Percentiles rank a stretch among this genome's conserved stretches.
phyloP scores from a whole-genome alignment of 495 filamentous ascomycete genomes.

The Cercophora scortea region DNA sequence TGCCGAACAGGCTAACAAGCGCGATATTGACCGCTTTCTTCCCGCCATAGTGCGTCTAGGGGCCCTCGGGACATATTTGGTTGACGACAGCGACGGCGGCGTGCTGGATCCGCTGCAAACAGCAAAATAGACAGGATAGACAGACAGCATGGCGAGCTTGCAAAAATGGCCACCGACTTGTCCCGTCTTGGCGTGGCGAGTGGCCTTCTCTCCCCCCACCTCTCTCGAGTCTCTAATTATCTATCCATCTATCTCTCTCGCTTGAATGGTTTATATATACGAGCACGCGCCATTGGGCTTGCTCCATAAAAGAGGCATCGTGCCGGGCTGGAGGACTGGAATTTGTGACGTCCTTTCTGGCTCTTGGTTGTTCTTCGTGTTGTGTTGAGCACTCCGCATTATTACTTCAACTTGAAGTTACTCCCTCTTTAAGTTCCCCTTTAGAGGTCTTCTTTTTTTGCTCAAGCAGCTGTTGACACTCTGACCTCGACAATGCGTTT shows the following conservation, averaged over 20 bases:
- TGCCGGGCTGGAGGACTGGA: no score
- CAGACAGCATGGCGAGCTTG: not conserved
- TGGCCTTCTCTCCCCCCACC: not conserved
- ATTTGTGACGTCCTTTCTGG: no score
- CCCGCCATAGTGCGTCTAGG: conserved; percentile 1
- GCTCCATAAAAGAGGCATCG: not conserved
- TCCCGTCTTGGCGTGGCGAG: conserved; percentile 6
- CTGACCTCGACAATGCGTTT: conserved; percentile 16
- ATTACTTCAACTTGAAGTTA: not conserved
- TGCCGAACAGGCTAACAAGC: conserved; percentile 22
- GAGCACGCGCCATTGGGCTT: not conserved
- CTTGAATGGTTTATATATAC: not conserved
- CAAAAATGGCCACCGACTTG: not conserved
- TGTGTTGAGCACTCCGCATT: not conserved
- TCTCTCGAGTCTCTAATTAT: no score
- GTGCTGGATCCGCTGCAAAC: not conserved
- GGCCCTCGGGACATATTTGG: not conserved
- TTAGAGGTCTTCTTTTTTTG: not conserved
- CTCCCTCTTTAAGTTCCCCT: not conserved
- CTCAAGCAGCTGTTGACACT: not conserved
- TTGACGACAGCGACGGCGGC: not conserved
- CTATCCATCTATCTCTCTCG: not conserved
- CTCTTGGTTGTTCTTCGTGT: not conserved
- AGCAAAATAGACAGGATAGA: not conserved
- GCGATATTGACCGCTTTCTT: conserved; percentile 10